A percentile compares a stretch with the other conserved stretches of the same genome.
phyloP scores from a whole-genome alignment of 305 asterid species.

The Euphrasia arctica region DNA sequence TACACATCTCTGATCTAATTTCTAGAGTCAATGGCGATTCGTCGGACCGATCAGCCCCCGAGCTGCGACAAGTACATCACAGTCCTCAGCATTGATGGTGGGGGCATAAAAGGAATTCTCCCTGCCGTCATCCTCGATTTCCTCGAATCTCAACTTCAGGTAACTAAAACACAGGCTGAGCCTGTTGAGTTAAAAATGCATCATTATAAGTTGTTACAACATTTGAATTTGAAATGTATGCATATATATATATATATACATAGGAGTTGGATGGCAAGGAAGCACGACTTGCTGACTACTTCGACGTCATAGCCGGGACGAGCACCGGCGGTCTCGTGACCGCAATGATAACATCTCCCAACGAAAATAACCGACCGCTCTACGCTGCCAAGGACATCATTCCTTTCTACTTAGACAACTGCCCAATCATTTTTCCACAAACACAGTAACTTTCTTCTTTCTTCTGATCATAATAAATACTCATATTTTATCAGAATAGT shows the following conservation, averaged over 20 bases:
- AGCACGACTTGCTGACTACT: constrained; percentile 43
- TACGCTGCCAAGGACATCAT: constrained; percentile 41
- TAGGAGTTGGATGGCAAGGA: constrained; percentile 34
- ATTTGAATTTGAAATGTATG: neutral
- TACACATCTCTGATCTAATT: neutral
- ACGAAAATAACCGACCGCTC: constrained; percentile 40
- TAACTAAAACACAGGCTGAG: neutral
- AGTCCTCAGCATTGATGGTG: constrained; percentile 51
- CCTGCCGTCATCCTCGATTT: constrained; percentile 44
- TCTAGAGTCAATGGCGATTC: constrained; percentile 23
- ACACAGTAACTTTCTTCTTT: constrained; percentile 24
- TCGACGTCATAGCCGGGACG: constrained; percentile 46
- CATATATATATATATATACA: too few relatives aligned
- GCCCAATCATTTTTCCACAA: constrained; percentile 48
- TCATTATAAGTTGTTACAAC: neutral
- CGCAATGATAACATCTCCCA: constrained; percentile 47
- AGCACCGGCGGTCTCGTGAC: constrained; percentile 57
- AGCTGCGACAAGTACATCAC: constrained; percentile 30
- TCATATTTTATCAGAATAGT: neutral
- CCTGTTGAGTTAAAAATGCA: neutral
- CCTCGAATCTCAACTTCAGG: constrained; percentile 52
- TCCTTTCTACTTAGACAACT: constrained; percentile 41
- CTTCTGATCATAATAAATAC: too few relatives aligned
- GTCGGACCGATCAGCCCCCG: constrained; percentile 33
- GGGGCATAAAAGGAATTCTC: constrained; percentile 44